Evolutionary conservation across 306 rosid genomes (phyloP).

Genomic region (Dicorynia guianensis): DNA sequence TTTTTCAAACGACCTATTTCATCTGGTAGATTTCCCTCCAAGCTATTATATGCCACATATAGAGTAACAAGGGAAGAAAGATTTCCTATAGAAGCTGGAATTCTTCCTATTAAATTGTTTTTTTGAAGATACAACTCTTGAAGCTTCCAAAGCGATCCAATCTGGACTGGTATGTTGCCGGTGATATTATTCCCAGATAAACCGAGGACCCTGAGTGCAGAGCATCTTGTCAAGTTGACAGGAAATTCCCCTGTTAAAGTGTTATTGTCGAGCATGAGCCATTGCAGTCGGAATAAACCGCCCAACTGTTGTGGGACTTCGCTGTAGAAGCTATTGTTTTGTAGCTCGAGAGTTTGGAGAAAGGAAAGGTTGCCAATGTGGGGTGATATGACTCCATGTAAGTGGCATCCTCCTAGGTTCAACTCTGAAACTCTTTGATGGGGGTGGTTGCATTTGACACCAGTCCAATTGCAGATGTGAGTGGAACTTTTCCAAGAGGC

Average conservation of each 20-base stretch:
- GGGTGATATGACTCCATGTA: too few relatives aligned
- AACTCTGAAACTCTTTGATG: too few relatives aligned
- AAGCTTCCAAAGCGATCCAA: constrained; percentile 18
- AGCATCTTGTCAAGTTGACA: constrained; percentile 18
- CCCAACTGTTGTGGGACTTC: constrained; percentile 31
- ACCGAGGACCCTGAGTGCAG: not conserved
- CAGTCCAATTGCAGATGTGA: constrained; percentile 14
- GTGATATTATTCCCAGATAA: not conserved
- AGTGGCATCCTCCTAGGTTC: too few relatives aligned
- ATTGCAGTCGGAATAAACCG: not conserved
- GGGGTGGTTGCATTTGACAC: too few relatives aligned
- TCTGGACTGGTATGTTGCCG: not conserved
- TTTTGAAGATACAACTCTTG: rapidly evolving
- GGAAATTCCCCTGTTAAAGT: constrained; percentile 33
- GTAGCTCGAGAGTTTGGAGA: constrained; percentile 12
- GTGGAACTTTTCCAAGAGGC: constrained; percentile 40
- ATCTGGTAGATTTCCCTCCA: constrained; percentile 24
- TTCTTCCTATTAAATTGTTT: constrained; percentile 33
- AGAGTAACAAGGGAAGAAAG: not conserved
- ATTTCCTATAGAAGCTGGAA: constrained; percentile 35
- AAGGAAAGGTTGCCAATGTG: constrained; percentile 34
- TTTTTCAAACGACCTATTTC: not conserved
- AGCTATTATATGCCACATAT: not conserved
- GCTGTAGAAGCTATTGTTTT: not conserved
- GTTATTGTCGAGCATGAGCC: constrained; percentile 7